Evolutionary conservation across 768 basidiomycete species (phyloP).

Genomic region (Antrodiella citrinella): DNA sequence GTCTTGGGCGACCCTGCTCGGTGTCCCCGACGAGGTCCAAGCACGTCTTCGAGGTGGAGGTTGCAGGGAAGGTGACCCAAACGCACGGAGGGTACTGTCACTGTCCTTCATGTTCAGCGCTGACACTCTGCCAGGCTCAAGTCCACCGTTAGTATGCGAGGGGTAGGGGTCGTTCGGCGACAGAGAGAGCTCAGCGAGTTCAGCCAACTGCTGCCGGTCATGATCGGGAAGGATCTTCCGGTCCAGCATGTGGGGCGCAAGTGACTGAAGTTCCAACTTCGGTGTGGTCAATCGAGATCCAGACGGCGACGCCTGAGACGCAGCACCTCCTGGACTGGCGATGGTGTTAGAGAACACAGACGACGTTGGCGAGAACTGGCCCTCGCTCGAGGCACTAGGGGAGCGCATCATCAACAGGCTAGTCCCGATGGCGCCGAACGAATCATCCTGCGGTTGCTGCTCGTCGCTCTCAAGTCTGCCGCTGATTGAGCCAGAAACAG

Average conservation of each 20-base stretch:
- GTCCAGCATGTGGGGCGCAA: slow-evolving; percentile 21
- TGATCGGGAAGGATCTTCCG: slow-evolving; percentile 32
- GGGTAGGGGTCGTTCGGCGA: neutral
- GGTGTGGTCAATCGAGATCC: slow-evolving; percentile 28
- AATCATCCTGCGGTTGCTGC: slow-evolving; percentile 34
- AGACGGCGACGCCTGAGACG: slow-evolving; percentile 13
- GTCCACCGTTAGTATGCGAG: neutral
- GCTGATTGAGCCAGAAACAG: slow-evolving; percentile 25
- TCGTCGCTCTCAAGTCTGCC: slow-evolving; percentile 16
- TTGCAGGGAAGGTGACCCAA: slow-evolving; percentile 22
- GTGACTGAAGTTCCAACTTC: slow-evolving; percentile 8
- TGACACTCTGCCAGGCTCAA: neutral
- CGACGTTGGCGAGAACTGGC: slow-evolving; percentile 13
- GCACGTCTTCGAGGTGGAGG: slow-evolving; percentile 24
- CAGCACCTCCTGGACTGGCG: slow-evolving; percentile 11
- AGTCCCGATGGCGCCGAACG: slow-evolving; percentile 47
- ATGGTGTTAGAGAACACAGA: slow-evolving; percentile 13
- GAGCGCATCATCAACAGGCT: slow-evolving; percentile 46
- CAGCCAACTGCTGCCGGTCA: slow-evolving; percentile 19
- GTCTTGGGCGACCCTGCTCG: neutral
- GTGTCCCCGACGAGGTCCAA: slow-evolving; percentile 13
- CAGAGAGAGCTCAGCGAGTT: neutral
- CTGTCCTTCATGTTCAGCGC: neutral
- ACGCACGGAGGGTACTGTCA: slow-evolving; percentile 9
- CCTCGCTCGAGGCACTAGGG: slow-evolving; percentile 24